Percentiles rank a stretch among this genome's conserved stretches.
Evolutionary conservation across 2,329 filamentous ascomycete genomes (phyloP).

Genomic region (Botryotinia calthae): DNA sequence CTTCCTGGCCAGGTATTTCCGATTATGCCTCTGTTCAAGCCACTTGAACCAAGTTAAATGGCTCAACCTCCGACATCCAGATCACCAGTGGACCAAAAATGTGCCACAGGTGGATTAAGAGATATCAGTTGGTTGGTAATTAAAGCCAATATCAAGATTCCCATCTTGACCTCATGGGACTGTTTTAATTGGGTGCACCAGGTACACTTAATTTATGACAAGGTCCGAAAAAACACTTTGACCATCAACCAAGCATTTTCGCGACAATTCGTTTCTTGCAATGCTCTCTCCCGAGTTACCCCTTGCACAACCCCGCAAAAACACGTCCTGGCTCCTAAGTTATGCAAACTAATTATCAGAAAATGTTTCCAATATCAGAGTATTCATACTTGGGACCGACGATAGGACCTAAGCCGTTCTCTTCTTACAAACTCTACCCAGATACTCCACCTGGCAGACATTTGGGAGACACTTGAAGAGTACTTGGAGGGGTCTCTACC

Average conservation of each 20-base stretch:
- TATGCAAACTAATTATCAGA: not conserved
- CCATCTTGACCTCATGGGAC: slow-evolving; percentile 1
- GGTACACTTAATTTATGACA: not conserved
- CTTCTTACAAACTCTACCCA: not conserved
- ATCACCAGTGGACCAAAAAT: not conserved
- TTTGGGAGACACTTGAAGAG: not conserved
- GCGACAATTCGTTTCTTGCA: not conserved
- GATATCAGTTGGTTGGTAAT: not conserved
- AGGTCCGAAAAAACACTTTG: not conserved
- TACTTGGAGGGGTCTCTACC: not conserved
- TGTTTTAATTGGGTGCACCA: not conserved
- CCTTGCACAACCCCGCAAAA: slow-evolving; percentile 16
- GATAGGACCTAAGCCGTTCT: slow-evolving; percentile 11
- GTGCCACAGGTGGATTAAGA: not conserved
- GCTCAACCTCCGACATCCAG: not conserved
- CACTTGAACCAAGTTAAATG: not conserved
- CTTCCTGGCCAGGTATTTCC: not conserved
- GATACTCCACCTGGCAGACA: not conserved
- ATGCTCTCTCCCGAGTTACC: not conserved
- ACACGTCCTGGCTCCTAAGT: not conserved
- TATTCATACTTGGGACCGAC: not conserved
- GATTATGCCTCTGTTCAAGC: not conserved
- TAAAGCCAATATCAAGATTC: not conserved
- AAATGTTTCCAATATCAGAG: slow-evolving; percentile 19
- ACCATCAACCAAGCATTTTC: slow-evolving; percentile 13